Evolutionary conservation across 108 stramenopile species (phyloP), one percentile per base, ranked within the genome.

Genomic region (Discostella stelligeroides): DNA sequence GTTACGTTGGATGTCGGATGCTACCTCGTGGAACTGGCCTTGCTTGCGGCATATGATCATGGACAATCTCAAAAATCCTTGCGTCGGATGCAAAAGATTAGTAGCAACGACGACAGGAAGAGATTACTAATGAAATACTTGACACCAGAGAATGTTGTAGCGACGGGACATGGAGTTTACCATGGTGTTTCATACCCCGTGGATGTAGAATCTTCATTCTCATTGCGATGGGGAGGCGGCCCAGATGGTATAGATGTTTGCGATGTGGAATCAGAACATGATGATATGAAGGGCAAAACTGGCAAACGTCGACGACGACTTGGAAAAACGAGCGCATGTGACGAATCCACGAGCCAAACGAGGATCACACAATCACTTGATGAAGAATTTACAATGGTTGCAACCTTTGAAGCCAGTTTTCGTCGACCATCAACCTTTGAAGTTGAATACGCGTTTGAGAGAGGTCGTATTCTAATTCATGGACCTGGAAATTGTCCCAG

Each of bases 401-500:
- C 72, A 42, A 49, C 72, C 20, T 73, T 73, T 30, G 63, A 73
- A 49, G 57, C 72, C 38, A 53, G 49, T 21, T 73, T 73, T 43
- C 72, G 72, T 1, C 30, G 72, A 24, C 72, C 72, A 8, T 73
- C 72, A 18, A 57, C 72, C 14, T 73, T 73, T 49, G 56, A 73
- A 29, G 63, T 73, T 9, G 72, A 73, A 21, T 73, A 73, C 57
- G 56, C 57, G 0, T 73, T 73, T 48, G 63, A 73, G 43, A 54
- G 48, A 18, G 72, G 72, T 38, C 63, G 72, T 28, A 39, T 73
- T 11, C 54, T 64, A 30, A 27, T 73, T 34, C 56, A 47, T 48
- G 72, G 72, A 43, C 72, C 72, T 7, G 72, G 63, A 18, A 73
- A 73, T 57, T 73, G 72, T 17, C 72, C 72, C 23, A 65, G 63